These are phyloP conservation scores for Kodamaea fungicola DNA, from an alignment of 1,139 yeast genomes.

Conservation along the genomic window DNA sequence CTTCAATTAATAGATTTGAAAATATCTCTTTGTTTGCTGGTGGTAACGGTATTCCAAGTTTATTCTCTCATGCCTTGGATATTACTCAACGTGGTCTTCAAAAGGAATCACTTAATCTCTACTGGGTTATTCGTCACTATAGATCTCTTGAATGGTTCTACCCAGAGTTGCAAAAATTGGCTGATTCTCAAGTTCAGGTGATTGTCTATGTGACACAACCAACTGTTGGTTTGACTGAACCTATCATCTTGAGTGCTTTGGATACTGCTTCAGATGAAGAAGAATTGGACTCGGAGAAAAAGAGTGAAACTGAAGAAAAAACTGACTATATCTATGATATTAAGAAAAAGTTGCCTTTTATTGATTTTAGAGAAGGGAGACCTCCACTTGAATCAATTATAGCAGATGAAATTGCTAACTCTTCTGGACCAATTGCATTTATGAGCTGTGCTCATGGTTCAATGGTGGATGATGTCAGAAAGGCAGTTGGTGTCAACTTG, in stretches of 20 bases:
- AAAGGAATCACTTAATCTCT: conserved; percentile 28
- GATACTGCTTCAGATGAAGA: conserved; percentile 12
- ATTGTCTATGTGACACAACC: conserved; percentile 31
- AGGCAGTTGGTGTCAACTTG: conserved; percentile 28
- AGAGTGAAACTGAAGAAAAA: conserved; percentile 12
- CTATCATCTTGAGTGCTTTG: conserved; percentile 10
- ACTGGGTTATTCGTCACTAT: conserved; percentile 49
- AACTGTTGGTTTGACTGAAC: conserved; percentile 18
- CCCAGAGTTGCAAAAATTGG: conserved; percentile 22
- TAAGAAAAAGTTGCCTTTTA: conserved; percentile 25
- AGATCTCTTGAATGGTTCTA: conserved; percentile 29
- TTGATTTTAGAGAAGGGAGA: conserved; percentile 46
- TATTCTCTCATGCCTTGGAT: conserved; percentile 31
- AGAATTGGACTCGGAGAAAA: conserved; percentile 13
- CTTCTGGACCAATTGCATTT: conserved; percentile 35
- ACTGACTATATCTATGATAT: conserved; percentile 12
- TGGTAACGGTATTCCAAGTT: conserved; percentile 71
- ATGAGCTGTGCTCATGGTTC: conserved; percentile 41
- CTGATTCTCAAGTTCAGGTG: conserved; percentile 31
- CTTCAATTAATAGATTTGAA: conserved; percentile 46
- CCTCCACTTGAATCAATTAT: conserved; percentile 40
- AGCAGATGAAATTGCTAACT: conserved; percentile 28
- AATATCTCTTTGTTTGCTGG: conserved; percentile 56
- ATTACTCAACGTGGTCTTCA: conserved; percentile 15
- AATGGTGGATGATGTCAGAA: conserved; percentile 39